Conservation (phyloP, 2,329 filamentous ascomycete genomes). For the Diaporthe caulivora region DNA sequence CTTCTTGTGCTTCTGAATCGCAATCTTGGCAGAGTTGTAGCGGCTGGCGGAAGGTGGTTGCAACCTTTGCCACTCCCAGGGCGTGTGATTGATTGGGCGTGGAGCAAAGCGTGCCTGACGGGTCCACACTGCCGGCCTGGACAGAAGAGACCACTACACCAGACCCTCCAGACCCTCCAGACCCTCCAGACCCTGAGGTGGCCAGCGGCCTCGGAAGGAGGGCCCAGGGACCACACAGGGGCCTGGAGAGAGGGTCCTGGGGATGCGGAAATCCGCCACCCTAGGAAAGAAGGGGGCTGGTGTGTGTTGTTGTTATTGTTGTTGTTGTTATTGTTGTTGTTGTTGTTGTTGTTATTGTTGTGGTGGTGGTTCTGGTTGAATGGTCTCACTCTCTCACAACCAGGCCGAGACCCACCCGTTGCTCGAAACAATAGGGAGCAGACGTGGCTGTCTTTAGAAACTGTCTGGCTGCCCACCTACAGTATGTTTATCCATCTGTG, state of each 20-base stretch:
- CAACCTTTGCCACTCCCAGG: constrained; percentile 9
- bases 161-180: not conserved
- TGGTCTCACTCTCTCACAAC: constrained; percentile 37
- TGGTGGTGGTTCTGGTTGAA: constrained; percentile 17
- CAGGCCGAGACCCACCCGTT: constrained; percentile 30
- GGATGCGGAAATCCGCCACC: constrained; percentile 12
- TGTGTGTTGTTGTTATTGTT: constrained; percentile 21
- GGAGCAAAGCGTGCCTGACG: constrained; percentile 26
- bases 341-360: constrained; percentile 4
- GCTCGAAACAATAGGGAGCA: constrained; percentile 21
- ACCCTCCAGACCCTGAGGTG: no score
- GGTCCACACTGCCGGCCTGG: not conserved
- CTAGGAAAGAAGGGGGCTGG: constrained; percentile 21
- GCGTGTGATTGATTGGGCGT: constrained; percentile 29
- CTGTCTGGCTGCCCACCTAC: not conserved
- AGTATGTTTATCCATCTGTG: not conserved
- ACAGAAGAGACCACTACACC: not conserved
- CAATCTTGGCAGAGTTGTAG: not conserved
- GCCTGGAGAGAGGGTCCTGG: not conserved
- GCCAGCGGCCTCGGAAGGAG: not conserved
- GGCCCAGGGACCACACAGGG: not conserved
- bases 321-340: constrained; percentile 27
- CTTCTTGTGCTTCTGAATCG: constrained; percentile 7
- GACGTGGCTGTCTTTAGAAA: constrained; percentile 28
- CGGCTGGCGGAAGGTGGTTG: not conserved